These are phyloP conservation scores for Vachellia collinsii DNA, from an alignment of 306 rosid species.

Conservation along the genomic window DNA sequence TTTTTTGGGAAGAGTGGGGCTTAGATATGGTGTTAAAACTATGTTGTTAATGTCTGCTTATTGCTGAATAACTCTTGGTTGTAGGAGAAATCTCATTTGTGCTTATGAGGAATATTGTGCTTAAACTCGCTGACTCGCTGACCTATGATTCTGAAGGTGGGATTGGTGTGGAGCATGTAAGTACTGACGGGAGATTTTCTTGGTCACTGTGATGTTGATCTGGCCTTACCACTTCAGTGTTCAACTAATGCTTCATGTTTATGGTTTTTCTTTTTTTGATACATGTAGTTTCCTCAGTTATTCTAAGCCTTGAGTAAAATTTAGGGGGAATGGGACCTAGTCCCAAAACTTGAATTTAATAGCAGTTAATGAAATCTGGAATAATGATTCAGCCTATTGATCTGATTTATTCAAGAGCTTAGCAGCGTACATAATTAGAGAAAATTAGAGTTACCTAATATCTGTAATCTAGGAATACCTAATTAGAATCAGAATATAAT, in stretches of 20 bases:
- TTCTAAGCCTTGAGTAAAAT: conserved; percentile 14
- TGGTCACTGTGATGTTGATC: conserved; percentile 14
- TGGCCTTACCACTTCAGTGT: neutral
- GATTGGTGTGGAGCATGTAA: conserved; percentile 58
- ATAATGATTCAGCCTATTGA: too few relatives aligned
- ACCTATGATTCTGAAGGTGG: conserved; percentile 43
- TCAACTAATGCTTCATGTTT: conserved; percentile 17
- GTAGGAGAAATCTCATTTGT: conserved; percentile 67
- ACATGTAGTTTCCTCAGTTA: conserved; percentile 6
- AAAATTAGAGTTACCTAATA: too few relatives aligned
- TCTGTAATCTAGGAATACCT: too few relatives aligned
- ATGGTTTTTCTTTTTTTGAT: conserved; percentile 7
- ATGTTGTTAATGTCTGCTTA: conserved; percentile 21
- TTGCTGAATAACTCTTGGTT: conserved; percentile 39
- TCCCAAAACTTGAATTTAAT: neutral
- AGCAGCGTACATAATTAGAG: too few relatives aligned
- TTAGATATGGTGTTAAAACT: neutral
- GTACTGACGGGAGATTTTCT: conserved; percentile 36
- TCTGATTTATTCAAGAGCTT: too few relatives aligned
- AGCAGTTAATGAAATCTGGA: neutral
- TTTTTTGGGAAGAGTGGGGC: neutral
- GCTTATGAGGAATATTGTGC: conserved; percentile 68
- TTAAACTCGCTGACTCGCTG: conserved; percentile 76
- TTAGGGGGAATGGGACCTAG: neutral
- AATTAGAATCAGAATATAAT: too few relatives aligned